phyloP scores from a whole-genome alignment of 2,329 filamentous ascomycete species.

The Tolypocladium pustulatum region DNA sequence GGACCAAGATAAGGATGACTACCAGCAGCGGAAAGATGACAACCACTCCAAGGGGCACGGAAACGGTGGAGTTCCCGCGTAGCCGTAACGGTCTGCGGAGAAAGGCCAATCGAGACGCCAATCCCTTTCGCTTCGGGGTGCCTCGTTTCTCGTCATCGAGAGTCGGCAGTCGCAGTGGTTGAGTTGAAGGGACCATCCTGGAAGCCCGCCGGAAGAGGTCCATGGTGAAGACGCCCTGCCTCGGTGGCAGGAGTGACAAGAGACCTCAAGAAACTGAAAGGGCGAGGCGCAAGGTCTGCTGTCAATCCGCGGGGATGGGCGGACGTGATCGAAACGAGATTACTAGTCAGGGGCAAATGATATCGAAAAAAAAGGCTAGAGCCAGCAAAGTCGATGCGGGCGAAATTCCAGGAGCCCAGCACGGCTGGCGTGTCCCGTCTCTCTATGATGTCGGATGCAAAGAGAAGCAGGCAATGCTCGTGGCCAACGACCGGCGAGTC shows the following conservation, averaged over 20 bases:
- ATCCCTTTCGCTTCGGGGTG: constrained; percentile 24
- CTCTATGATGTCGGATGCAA: background rate
- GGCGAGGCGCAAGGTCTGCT: background rate
- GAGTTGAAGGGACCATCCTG: constrained; percentile 33
- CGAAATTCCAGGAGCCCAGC: background rate
- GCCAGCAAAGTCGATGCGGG: background rate
- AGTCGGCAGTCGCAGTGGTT: constrained; percentile 34
- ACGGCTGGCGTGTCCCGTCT: background rate
- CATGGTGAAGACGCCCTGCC: constrained; percentile 29
- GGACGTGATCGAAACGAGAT: constrained; percentile 11
- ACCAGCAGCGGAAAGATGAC: constrained; percentile 88
- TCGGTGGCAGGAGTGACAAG: constrained; percentile 32
- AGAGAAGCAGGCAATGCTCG: background rate
- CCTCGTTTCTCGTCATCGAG: constrained; percentile 36
- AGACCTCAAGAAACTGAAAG: background rate
- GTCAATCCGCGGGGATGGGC: constrained; percentile 15
- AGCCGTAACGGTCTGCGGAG: constrained; percentile 79
- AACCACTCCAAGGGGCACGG: constrained; percentile 84
- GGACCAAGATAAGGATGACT: constrained; percentile 77
- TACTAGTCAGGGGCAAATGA: constrained; percentile 6
- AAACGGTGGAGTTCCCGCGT: constrained; percentile 84
- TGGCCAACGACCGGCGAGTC: background rate
- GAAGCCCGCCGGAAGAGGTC: constrained; percentile 48
- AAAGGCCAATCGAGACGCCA: constrained; percentile 57
- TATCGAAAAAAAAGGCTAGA: background rate